These are phyloP conservation scores for Didymosphaeria variabile DNA, from an alignment of 2,329 filamentous ascomycete species.

Conservation along the genomic window DNA sequence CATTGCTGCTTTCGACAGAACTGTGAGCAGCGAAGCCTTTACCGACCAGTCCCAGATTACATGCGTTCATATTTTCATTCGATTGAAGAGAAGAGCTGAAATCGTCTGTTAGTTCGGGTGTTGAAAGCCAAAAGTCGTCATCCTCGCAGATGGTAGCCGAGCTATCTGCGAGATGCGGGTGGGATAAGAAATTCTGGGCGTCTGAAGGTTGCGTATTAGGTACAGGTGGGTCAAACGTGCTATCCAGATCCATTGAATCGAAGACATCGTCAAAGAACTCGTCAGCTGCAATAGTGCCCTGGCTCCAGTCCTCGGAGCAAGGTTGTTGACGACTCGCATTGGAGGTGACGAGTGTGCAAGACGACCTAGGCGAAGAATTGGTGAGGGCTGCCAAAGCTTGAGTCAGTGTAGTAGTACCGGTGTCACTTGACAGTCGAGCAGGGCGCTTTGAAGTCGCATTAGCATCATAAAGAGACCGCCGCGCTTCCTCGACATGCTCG, in stretches of 20 bases:
- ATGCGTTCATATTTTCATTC: neutral
- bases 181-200: neutral
- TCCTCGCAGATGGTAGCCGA: neutral
- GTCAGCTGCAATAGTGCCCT: constrained; percentile 16
- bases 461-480: neutral
- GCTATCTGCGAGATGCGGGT: neutral
- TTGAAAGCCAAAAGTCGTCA: neutral
- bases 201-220: constrained; percentile 1
- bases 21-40: neutral
- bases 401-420: neutral
- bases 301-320: neutral
- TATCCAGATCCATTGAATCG: constrained; percentile 16
- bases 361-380: neutral
- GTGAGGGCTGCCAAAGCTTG: neutral
- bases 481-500: neutral
- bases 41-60: neutral
- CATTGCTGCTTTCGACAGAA: neutral
- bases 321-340: neutral
- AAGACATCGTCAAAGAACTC: constrained; percentile 26
- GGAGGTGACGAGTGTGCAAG: neutral
- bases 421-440: neutral
- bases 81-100: constrained; percentile 12
- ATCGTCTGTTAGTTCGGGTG: neutral
- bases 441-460: neutral
- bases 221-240: constrained; percentile 2